Evolutionary conservation across 2,329 filamentous ascomycete genomes (phyloP).

Genomic region (Cryphonectria naterciae): DNA sequence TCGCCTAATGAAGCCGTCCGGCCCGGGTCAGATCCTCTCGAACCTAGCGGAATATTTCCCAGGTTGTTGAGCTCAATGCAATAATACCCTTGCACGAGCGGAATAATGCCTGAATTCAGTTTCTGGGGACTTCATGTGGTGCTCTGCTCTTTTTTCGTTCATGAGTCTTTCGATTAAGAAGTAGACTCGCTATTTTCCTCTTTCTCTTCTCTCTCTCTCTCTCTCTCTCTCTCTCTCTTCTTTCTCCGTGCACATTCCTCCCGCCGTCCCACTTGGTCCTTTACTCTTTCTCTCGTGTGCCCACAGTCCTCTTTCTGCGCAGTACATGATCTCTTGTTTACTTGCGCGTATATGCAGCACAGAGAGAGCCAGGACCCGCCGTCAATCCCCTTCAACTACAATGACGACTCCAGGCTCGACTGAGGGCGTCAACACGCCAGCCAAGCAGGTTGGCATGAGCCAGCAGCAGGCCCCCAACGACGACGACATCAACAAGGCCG

Average conservation of each 20-base stretch:
- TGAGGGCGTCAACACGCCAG: not conserved
- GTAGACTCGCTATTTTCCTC: not conserved
- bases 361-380: not conserved
- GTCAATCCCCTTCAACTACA: not conserved
- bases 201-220: not conserved
- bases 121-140: not conserved
- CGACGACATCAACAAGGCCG: slow-evolving; percentile 20
- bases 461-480: not conserved
- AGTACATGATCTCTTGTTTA: not conserved
- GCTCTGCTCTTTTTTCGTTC: not conserved
- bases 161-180: not conserved
- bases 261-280: no score
- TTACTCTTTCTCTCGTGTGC: not conserved
- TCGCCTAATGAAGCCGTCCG: not conserved
- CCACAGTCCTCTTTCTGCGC: not conserved
- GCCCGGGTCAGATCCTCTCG: not conserved
- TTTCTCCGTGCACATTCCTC: not conserved
- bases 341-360: not conserved
- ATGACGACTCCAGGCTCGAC: slow-evolving; percentile 5
- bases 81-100: not conserved
- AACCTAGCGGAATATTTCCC: not conserved
- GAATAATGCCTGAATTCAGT: not conserved
- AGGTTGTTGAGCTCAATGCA: not conserved
- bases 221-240: not conserved
- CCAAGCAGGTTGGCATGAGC: not conserved